Conservation (phyloP, 306 rosid species). For the Geum urbanum region DNA sequence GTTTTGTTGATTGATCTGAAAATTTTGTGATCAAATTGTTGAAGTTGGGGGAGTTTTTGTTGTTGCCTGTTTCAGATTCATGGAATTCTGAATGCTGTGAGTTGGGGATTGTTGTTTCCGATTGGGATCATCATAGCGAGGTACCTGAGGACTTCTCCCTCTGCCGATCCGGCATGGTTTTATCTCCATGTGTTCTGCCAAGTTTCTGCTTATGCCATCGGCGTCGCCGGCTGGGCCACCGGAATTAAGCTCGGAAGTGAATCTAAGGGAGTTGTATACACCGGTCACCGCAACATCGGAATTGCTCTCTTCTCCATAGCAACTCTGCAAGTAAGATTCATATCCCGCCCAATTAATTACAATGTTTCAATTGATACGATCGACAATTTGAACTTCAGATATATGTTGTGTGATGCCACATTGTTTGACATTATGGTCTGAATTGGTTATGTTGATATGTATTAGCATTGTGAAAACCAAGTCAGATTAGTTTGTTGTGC, state of each 20-base stretch:
- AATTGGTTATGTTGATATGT: background rate
- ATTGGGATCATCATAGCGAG: constrained; percentile 72
- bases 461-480: background rate
- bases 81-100: constrained; percentile 68
- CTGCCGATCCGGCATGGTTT: constrained; percentile 92
- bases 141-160: constrained; percentile 57
- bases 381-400: background rate
- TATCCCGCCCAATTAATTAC: background rate
- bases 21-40: background rate
- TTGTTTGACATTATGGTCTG: background rate
- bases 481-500: constrained; percentile 1
- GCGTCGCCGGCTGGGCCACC: constrained; percentile 91
- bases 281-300: constrained; percentile 66
- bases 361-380: background rate
- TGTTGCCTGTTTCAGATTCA: constrained; percentile 49
- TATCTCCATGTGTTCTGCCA: constrained; percentile 73
- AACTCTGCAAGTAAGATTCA: constrained; percentile 59
- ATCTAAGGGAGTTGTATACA: constrained; percentile 35
- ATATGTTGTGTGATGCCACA: background rate
- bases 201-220: constrained; percentile 64
- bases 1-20: background rate
- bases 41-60: constrained; percentile 7
- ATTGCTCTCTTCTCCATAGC: constrained; percentile 64
- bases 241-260: constrained; percentile 80
- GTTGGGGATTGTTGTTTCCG: constrained; percentile 95